phyloP scores from a whole-genome alignment of 2,329 filamentous ascomycete genomes.

The Botrytis byssoidea region DNA sequence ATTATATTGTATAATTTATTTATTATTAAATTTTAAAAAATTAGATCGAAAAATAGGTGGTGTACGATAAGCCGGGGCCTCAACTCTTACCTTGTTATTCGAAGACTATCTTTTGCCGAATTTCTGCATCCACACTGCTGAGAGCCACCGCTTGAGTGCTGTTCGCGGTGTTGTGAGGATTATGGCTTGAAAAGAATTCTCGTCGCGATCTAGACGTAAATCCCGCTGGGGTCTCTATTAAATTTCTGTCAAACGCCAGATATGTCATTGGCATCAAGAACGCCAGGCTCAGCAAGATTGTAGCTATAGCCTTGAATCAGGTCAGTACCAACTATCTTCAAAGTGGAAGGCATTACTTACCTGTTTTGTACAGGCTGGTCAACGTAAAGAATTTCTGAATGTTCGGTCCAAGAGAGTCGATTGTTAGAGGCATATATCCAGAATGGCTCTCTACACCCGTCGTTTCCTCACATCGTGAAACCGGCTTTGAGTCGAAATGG shows the following conservation, averaged over 20 bases:
- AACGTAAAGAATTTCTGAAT: conserved; percentile 50
- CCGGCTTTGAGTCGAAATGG: conserved; percentile 1
- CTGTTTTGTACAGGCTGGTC: conserved; percentile 44
- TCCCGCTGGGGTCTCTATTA: neutral
- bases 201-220: too few species aligned
- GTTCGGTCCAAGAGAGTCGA: conserved; percentile 62
- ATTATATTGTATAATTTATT: too few species aligned
- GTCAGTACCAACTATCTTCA: neutral
- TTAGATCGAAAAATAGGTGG: too few species aligned
- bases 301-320: neutral
- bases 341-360: conserved; percentile 13
- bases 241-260: neutral
- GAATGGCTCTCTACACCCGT: conserved; percentile 22
- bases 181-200: neutral
- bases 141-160: neutral
- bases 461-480: conserved; percentile 25
- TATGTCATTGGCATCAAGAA: neutral
- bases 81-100: neutral
- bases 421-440: conserved; percentile 41
- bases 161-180: conserved; percentile 1
- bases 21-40: too few species aligned
- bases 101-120: neutral
- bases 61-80: too few species aligned
- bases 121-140: neutral
- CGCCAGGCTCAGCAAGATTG: neutral